Base-by-base conservation (phyloP, 2,329 filamentous ascomycete genomes). In the Ophioceras dolichostomum region DNA sequence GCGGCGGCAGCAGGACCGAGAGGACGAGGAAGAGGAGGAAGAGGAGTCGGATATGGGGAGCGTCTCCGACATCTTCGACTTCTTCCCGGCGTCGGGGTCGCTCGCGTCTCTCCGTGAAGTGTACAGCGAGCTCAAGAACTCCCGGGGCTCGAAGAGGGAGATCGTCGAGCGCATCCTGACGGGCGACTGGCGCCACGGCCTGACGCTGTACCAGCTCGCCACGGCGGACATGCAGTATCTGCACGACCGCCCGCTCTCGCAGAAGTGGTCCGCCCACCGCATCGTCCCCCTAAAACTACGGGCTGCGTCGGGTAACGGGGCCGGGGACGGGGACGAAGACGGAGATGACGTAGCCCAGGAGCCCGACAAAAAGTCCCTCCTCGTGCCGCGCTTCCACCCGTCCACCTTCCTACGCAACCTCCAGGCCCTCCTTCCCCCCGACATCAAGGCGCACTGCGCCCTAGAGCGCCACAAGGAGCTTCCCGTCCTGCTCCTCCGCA, bases 361-460 rank as follows among this genome's bases (percentile, higher is more conserved):
- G 41, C 48, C 62, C 12, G 65, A 75, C 49, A 56, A 58, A 34
- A 54, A 60, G 44, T 62, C 65, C 6, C 55, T 76, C 22, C 51
- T 55, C 4, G 60, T 79, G 34, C 84, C 85, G 10, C 76, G 80
- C 13, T 84, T 91, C 49, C 83, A 93, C 49, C 81, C 84, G 1
- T 76, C 82, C 4, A 83, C 80, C 0, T 94, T 94, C 54, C 64
- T 93, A 27, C 73, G 75, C 45, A 81, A 79, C 45, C 71, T 94
- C 2, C 81, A 88, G 46, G 65, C 67, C 29, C 79, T 88, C 50
- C 70, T 87, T 14, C 66, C 84, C 2, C 83, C 85, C 1, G 71
- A 91, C 41, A 73, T 88, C 47, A 93, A 91, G 56, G 82, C 83
- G 5, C 83, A 93, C 57, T 91, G 85, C 55, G 79, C 84, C 47